Evolutionary conservation across 208 protist genomes (phyloP).

Genomic region (Crithidia acanthocephali): DNA sequence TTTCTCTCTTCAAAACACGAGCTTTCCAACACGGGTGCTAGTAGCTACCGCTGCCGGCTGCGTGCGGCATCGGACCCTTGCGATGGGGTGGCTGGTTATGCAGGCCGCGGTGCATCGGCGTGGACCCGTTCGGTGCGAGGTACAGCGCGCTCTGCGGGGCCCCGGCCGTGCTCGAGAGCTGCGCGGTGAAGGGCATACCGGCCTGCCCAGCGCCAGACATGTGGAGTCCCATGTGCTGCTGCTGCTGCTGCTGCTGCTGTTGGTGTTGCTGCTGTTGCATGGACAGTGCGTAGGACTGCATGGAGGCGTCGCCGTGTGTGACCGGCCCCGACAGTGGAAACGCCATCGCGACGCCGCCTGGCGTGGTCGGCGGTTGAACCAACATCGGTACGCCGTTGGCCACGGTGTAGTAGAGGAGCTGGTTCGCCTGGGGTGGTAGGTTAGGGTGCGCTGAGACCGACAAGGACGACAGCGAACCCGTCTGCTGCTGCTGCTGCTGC

Average conservation of each 20-base stretch:
- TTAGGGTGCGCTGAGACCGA: background rate
- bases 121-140: background rate
- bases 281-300: background rate
- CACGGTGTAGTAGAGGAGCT: constrained; percentile 33
- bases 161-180: background rate
- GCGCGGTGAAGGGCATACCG: background rate
- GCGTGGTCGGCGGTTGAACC: constrained; percentile 24
- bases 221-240: background rate
- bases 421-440: background rate
- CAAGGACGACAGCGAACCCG: background rate
- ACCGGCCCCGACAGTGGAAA: constrained; percentile 14
- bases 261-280: constrained; percentile 4
- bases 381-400: constrained; percentile 26
- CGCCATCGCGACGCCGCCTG: constrained; percentile 22
- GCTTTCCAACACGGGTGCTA: too few species aligned
- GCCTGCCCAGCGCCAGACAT: background rate
- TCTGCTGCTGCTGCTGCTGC: too few species aligned
- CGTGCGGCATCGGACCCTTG: background rate
- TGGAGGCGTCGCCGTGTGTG: background rate
- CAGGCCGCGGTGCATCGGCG: background rate
- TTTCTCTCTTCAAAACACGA: too few species aligned
- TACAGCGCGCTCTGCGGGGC: background rate
- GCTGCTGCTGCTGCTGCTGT: constrained; percentile 2
- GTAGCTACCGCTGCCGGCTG: background rate
- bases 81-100: background rate